These are phyloP conservation scores for Pythium phragmitis DNA, from an alignment of 352 stramenopile genomes.

Conservation along the genomic window DNA sequence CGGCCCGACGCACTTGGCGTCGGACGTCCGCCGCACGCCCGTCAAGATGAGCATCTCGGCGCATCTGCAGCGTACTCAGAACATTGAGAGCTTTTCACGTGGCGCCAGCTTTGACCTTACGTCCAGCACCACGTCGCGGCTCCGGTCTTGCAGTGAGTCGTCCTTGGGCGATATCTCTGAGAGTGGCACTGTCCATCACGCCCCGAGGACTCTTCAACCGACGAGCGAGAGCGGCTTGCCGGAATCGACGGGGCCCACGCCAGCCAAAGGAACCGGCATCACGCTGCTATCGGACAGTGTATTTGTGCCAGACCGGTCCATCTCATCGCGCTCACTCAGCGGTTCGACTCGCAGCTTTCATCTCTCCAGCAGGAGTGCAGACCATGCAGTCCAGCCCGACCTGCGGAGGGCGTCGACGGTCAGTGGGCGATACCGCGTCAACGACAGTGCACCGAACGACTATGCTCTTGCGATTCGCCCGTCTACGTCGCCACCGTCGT, in stretches of 20 bases:
- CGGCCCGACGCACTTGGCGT: constrained; percentile 2
- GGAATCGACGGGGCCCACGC: no score
- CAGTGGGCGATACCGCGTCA: background rate
- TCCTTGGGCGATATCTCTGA: constrained; percentile 4
- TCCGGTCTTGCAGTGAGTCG: constrained; percentile 12
- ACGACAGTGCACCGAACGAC: background rate
- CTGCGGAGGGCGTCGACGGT: no score
- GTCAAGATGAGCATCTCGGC: constrained; percentile 15
- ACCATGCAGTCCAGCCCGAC: no score
- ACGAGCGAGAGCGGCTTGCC: no score
- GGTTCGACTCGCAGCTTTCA: no score
- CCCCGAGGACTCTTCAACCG: no score
- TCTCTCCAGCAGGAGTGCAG: no score
- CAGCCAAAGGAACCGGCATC: background rate
- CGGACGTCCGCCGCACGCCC: background rate
- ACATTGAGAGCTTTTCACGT: background rate
- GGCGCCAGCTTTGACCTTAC: no score
- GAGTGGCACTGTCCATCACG: background rate
- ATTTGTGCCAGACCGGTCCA: background rate
- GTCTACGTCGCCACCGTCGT: background rate
- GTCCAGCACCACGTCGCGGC: background rate
- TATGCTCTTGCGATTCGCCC: background rate
- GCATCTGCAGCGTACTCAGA: constrained; percentile 12
- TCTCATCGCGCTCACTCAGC: background rate
- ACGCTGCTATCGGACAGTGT: constrained; percentile 3